A percentile compares a stretch with the other conserved stretches of the same genome.
These are phyloP conservation scores for Chytriomyces sp. DNA, from an alignment of 192 early-diverging fungal species.

Conservation along the genomic window DNA sequence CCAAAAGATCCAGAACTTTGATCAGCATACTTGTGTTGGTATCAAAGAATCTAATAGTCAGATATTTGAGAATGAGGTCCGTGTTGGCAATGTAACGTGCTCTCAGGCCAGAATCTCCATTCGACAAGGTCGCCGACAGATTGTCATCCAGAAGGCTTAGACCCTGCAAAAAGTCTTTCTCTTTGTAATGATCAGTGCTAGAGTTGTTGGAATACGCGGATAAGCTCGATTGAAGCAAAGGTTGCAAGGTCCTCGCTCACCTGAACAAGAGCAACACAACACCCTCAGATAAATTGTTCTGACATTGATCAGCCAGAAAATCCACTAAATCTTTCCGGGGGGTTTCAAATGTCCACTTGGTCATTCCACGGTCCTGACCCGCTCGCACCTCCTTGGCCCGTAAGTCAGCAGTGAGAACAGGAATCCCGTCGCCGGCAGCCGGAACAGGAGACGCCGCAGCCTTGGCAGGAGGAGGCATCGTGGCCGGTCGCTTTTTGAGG, in stretches of 20 bases:
- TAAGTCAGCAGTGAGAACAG: constrained; percentile 66
- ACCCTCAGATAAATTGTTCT: constrained; percentile 59
- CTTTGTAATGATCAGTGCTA: constrained; percentile 83
- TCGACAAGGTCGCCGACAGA: constrained; percentile 43
- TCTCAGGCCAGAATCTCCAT: constrained; percentile 53
- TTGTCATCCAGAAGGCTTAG: constrained; percentile 71
- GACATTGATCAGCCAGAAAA: constrained; percentile 63
- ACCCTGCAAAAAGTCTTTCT: constrained; percentile 73
- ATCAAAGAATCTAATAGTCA: constrained; percentile 88
- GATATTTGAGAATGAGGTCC: constrained; percentile 83
- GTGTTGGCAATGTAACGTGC: constrained; percentile 68
- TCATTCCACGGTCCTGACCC: constrained; percentile 66
- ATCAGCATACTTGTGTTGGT: constrained; percentile 88
- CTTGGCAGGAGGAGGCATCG: constrained; percentile 1
- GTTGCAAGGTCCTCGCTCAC: no score
- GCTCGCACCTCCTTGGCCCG: constrained; percentile 72
- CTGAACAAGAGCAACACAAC: constrained; percentile 60
- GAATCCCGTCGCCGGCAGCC: constrained; percentile 18
- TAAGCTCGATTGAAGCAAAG: no score
- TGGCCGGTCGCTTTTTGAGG: constrained; percentile 8
- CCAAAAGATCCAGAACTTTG: constrained; percentile 79
- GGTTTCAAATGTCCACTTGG: constrained; percentile 71
- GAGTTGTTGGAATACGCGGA: no score
- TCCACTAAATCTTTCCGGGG: constrained; percentile 68
- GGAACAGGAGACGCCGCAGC: constrained; percentile 14